Evolutionary conservation across 768 basidiomycete genomes (phyloP).

Genomic region (Collybiopsis confluens): DNA sequence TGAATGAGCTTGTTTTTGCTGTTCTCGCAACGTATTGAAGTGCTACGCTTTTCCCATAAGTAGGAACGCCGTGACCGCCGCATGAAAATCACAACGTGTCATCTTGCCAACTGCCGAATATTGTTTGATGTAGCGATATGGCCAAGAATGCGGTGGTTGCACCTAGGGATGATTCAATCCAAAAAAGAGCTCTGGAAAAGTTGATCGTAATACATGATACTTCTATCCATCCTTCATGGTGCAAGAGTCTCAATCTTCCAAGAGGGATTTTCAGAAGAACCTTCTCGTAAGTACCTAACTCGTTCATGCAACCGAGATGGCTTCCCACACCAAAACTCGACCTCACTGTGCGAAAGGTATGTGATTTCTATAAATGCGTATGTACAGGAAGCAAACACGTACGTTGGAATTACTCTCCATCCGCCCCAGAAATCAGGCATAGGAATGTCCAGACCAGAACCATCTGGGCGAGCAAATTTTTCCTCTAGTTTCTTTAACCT

Average conservation of each 20-base stretch:
- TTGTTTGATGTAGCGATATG: too few species aligned
- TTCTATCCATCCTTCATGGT: constrained; percentile 28
- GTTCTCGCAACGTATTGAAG: too few species aligned
- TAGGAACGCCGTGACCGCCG: too few species aligned
- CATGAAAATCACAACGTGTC: too few species aligned
- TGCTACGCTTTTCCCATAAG: too few species aligned
- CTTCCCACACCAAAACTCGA: constrained; percentile 97
- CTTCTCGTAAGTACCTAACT: constrained; percentile 65
- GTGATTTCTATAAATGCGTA: not conserved
- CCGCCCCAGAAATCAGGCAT: constrained; percentile 95
- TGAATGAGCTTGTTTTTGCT: too few species aligned
- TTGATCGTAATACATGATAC: too few species aligned
- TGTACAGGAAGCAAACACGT: constrained; percentile 23
- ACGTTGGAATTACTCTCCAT: constrained; percentile 92
- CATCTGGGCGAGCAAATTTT: constrained; percentile 47
- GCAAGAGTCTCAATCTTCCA: constrained; percentile 83
- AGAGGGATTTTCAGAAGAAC: constrained; percentile 41
- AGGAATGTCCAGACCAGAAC: constrained; percentile 51
- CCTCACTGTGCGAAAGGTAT: constrained; percentile 51
- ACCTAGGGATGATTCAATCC: too few species aligned
- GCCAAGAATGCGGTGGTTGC: too few species aligned
- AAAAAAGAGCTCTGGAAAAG: too few species aligned
- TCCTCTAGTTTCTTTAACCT: constrained; percentile 56
- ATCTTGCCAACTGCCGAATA: too few species aligned
- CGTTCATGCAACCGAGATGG: constrained; percentile 94